Percentiles rank a stretch among this genome's conserved stretches.
Evolutionary conservation across 2,329 filamentous ascomycete genomes (phyloP).

Genomic region (Sporothrix sp.): DNA sequence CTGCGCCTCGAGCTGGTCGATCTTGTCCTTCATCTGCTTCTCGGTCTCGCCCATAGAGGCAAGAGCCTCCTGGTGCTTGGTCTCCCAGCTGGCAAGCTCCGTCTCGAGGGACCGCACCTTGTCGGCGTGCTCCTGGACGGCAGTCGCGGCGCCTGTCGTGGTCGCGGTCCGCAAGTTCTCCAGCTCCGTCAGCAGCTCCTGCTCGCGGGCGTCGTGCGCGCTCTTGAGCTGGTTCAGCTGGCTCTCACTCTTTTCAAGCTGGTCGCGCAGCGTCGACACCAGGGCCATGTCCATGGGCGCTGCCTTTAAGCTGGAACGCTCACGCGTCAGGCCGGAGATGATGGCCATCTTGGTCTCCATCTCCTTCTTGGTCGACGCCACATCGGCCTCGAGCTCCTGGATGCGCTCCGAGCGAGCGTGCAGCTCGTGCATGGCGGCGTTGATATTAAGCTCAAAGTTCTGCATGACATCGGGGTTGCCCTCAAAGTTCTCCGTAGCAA

Average conservation of each 20-base stretch:
- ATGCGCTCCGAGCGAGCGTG: slow-evolving; percentile 80
- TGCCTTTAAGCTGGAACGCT: slow-evolving; percentile 77
- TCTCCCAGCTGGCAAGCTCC: slow-evolving; percentile 66
- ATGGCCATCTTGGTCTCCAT: slow-evolving; percentile 96
- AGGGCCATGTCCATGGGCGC: slow-evolving; percentile 87
- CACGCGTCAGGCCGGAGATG: slow-evolving; percentile 85
- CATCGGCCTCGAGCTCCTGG: slow-evolving; percentile 77
- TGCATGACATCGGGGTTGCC: slow-evolving; percentile 74
- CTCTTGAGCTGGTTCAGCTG: slow-evolving; percentile 67
- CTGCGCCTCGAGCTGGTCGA: slow-evolving; percentile 60
- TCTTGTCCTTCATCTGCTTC: slow-evolving; percentile 59
- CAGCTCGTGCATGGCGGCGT: slow-evolving; percentile 85
- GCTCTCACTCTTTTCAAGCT: slow-evolving; percentile 77
- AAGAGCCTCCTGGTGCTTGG: slow-evolving; percentile 62
- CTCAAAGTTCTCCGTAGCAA: slow-evolving; percentile 80
- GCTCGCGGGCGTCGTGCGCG: slow-evolving; percentile 62
- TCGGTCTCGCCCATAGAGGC: slow-evolving; percentile 64
- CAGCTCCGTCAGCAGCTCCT: slow-evolving; percentile 63
- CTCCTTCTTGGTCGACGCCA: slow-evolving; percentile 77
- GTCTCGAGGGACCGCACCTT: slow-evolving; percentile 57
- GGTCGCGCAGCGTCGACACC: slow-evolving; percentile 75
- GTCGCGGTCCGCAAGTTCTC: slow-evolving; percentile 60
- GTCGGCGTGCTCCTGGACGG: slow-evolving; percentile 35
- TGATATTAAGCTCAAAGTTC: slow-evolving; percentile 85
- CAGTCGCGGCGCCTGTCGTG: too few species aligned